A percentile compares a stretch with the other conserved stretches of the same genome.
phyloP scores from a whole-genome alignment of 139 green algal species.

The Mychonastes homosphaera region DNA sequence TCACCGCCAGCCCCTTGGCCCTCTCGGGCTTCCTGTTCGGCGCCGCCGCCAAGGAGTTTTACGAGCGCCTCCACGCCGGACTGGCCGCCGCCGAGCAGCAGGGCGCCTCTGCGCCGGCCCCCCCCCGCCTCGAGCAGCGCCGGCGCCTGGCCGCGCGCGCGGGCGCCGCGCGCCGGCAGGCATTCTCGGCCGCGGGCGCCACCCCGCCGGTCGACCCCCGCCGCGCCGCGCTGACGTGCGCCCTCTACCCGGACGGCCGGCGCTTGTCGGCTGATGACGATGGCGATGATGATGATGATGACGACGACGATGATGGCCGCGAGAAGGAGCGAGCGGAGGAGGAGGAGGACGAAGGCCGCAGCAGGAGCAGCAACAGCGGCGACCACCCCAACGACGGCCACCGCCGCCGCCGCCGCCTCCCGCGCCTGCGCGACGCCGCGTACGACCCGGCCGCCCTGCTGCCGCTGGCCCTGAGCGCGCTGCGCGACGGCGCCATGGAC shows the following conservation, averaged over 20 bases:
- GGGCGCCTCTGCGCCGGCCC: not conserved
- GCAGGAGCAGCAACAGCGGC: constrained; percentile 1
- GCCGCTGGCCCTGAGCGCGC: constrained; percentile 23
- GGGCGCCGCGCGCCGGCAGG: not conserved
- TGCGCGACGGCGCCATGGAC: constrained; percentile 21
- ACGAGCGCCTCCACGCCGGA: constrained; percentile 1
- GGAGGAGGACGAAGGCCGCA: not conserved
- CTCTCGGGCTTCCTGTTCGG: constrained; percentile 21
- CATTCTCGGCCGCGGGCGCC: not conserved
- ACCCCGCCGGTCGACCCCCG: constrained; percentile 1
- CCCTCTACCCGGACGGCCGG: not conserved
- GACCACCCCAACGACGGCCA: not conserved
- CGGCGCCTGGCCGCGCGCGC: no score
- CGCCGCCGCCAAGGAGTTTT: constrained; percentile 10
- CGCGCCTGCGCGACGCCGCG: constrained; percentile 7
- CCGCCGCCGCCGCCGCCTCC: not conserved
- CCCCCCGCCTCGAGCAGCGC: no score
- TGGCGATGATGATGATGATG: not conserved
- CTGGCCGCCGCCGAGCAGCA: not conserved
- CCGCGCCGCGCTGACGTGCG: not conserved
- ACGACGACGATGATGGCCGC: not conserved
- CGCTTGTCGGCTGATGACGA: constrained; percentile 14
- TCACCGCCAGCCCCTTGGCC: not conserved
- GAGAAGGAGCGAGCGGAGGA: no score
- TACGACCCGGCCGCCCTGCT: constrained; percentile 51